Base-by-base conservation (phyloP, 2,329 filamentous ascomycete species). In the Pezicula radicicola region DNA sequence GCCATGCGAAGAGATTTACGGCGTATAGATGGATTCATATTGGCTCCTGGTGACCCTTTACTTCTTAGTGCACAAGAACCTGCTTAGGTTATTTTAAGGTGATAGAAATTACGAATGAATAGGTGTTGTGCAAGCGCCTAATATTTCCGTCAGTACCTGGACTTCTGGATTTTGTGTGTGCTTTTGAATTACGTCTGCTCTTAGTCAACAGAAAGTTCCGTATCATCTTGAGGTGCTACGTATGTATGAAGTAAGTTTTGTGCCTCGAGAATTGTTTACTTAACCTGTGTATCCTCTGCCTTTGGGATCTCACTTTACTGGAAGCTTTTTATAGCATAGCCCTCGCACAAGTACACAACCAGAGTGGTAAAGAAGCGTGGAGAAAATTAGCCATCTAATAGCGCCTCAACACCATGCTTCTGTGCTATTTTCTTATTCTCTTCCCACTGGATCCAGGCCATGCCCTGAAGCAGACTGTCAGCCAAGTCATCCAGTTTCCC, bases 401-500 rank as follows among this genome's bases (percentile, higher is more conserved):
- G 52, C 42, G 49, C 55, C 28, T 69, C 60, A 27, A 66, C 65
- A 12, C 70, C 68, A 28, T 66, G 48, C 12, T 59, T 55, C 3
- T 66, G 51, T 1, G 74, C 60, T 12, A 57, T 57, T 25, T 63
- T 64, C 55, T 70, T 72, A 59, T 88, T 88, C 59, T 76, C 71
- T 63, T 91, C 82, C 90, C 90, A 95, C 54, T 84, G 77, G 36
- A 90, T 68, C 84, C 88, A 93, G 3, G 88, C 85, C 53, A 90
- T 75, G 2, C 84, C 90, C 67, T 95, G 90, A 49, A 94, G 66
- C 25, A 94, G 71, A 65, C 85, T 88, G 71, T 95, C 90, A 0
- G 89, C 87, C 46, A 95, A 70, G 71, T 95, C 90, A 68, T 95
- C 90, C 49, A 93, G 68, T 68, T 94, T 94, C n/a, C 57, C 66